These are phyloP conservation scores for Paramecium caudatum DNA, from an alignment of 73 alveolate species.

Conservation along the genomic window DNA sequence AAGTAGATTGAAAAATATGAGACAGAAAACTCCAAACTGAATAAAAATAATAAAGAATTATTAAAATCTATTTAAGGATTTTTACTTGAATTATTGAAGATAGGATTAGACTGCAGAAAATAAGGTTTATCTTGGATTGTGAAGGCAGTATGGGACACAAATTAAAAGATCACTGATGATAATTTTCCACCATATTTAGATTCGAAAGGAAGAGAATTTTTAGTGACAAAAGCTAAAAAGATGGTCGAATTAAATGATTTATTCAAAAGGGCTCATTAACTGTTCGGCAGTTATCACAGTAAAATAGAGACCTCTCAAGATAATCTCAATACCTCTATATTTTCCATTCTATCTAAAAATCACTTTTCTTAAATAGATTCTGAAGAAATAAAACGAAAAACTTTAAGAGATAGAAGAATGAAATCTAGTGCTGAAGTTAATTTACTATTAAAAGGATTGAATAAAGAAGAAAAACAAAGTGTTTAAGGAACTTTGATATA, in stretches of 20 bases:
- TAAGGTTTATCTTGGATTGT: conserved; percentile 56
- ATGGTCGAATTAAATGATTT: conserved; percentile 27
- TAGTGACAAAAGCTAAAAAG: conserved; percentile 24
- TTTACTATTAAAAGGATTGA: conserved; percentile 27
- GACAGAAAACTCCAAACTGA: conserved; percentile 36
- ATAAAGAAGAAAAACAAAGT: neutral
- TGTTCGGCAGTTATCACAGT: neutral
- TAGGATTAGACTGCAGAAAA: conserved; percentile 63
- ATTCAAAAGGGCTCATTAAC: conserved; percentile 16
- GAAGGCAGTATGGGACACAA: conserved; percentile 56
- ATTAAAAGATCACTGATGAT: neutral
- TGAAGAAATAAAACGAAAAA: conserved; percentile 31
- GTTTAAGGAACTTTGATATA: neutral
- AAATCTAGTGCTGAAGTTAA: neutral
- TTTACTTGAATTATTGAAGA: conserved; percentile 46
- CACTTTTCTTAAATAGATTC: conserved; percentile 59
- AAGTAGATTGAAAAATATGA: conserved; percentile 41
- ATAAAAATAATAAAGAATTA: conserved; percentile 61
- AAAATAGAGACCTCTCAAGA: neutral
- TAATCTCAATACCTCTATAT: neutral
- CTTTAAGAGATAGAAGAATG: conserved; percentile 3
- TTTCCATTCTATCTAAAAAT: conserved; percentile 30
- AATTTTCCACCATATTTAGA: conserved; percentile 51
- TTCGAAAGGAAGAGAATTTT: conserved; percentile 62
- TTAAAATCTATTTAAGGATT: conserved; percentile 44